These are phyloP conservation scores for Amanita jacksonii DNA, from an alignment of 768 basidiomycete genomes.

Conservation along the genomic window DNA sequence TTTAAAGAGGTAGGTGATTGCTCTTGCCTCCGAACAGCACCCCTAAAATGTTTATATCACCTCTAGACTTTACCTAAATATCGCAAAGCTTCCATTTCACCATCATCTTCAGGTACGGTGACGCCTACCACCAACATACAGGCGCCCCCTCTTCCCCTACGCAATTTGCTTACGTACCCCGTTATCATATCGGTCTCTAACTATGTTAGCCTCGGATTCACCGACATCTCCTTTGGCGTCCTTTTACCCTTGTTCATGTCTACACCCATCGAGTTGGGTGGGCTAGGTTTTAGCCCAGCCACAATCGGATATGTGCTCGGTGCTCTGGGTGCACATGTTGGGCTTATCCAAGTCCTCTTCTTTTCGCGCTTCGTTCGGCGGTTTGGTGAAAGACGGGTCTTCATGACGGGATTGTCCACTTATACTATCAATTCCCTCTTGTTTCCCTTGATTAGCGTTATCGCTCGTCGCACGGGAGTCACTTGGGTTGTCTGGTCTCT, in stretches of 20 bases:
- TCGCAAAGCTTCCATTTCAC: background rate
- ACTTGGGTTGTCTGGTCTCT: slow-evolving; percentile 27
- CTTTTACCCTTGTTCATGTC: slow-evolving; percentile 62
- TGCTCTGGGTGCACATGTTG: slow-evolving; percentile 30
- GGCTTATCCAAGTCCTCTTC: slow-evolving; percentile 29
- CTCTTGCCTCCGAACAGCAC: background rate
- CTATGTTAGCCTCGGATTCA: slow-evolving; percentile 57
- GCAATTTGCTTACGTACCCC: slow-evolving; percentile 34
- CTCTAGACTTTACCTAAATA: background rate
- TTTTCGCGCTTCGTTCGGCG: slow-evolving; percentile 30
- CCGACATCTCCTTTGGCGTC: slow-evolving; percentile 44
- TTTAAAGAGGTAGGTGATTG: slow-evolving; percentile 33
- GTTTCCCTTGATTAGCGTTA: slow-evolving; percentile 37
- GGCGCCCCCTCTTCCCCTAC: slow-evolving; percentile 25
- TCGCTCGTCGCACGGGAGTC: slow-evolving; percentile 24
- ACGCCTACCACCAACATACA: background rate
- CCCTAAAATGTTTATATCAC: too few species aligned
- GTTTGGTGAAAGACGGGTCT: slow-evolving; percentile 24
- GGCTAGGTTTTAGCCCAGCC: slow-evolving; percentile 50
- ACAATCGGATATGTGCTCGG: slow-evolving; percentile 50
- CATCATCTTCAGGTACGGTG: background rate
- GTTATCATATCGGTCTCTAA: slow-evolving; percentile 62
- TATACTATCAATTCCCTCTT: slow-evolving; percentile 5
- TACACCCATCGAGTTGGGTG: slow-evolving; percentile 60
- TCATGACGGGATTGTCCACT: background rate